Percentiles rank a stretch among this genome's conserved stretches.
Evolutionary conservation across 148 eudicot species (phyloP).

Genomic region (Selenicereus undatus): DNA sequence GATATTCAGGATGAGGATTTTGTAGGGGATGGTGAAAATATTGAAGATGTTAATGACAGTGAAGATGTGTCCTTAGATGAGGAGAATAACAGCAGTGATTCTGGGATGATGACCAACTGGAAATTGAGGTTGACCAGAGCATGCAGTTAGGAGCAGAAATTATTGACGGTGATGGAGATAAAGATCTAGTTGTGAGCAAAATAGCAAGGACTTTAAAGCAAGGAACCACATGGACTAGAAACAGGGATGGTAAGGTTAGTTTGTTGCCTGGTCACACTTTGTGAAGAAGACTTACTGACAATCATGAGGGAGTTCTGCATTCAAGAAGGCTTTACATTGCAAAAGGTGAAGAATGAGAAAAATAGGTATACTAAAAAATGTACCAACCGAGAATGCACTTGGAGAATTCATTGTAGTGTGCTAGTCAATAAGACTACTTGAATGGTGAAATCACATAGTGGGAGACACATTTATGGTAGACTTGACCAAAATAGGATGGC

Average conservation of each 20-base stretch:
- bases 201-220: background rate
- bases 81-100: too few species aligned
- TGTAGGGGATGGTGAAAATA: too few species aligned
- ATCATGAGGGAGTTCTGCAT: background rate
- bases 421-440: background rate
- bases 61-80: too few species aligned
- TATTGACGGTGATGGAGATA: background rate
- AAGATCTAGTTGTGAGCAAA: background rate
- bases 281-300: background rate
- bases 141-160: background rate
- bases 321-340: background rate
- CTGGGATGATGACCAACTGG: background rate
- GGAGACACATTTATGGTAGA: background rate
- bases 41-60: too few species aligned
- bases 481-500: background rate
- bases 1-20: too few species aligned
- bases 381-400: background rate
- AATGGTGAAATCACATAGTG: background rate
- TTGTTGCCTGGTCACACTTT: background rate
- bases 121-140: background rate
- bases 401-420: background rate
- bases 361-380: background rate
- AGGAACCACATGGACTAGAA: background rate
- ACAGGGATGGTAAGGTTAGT: background rate
- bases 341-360: background rate